Conservation (phyloP, 2,329 filamentous ascomycete species). For the Albophoma yamanashiensis region DNA sequence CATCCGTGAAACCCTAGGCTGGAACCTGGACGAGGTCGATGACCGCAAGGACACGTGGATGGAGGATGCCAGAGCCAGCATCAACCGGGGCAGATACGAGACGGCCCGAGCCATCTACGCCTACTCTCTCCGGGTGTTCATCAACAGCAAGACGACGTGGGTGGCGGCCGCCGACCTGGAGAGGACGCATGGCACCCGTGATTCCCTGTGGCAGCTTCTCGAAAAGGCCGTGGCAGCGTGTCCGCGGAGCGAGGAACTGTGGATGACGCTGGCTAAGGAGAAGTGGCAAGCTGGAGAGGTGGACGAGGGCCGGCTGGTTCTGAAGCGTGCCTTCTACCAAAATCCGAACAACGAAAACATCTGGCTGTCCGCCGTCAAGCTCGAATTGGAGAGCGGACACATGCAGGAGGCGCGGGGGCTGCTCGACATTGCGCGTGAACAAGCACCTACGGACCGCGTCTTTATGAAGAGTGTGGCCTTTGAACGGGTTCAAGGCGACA, state of each 20-base stretch:
- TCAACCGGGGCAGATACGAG: constrained; percentile 71
- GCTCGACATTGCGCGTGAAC: constrained; percentile 69
- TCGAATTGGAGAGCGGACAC: constrained; percentile 84
- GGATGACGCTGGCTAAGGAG: constrained; percentile 93
- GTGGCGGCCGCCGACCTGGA: constrained; percentile 85
- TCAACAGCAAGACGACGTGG: constrained; percentile 81
- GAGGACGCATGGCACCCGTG: constrained; percentile 75
- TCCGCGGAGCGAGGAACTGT: constrained; percentile 80
- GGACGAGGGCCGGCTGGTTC: constrained; percentile 73
- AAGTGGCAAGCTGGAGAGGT: constrained; percentile 85
- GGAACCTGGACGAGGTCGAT: constrained; percentile 89
- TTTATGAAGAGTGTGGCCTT: constrained; percentile 96
- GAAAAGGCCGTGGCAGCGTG: constrained; percentile 93
- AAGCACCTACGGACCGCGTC: constrained; percentile 89
- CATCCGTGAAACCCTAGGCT: constrained; percentile 85
- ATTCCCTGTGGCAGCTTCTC: constrained; percentile 72
- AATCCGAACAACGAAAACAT: constrained; percentile 97
- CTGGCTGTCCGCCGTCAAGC: constrained; percentile 90
- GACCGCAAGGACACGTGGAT: constrained; percentile 94
- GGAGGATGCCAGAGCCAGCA: constrained; percentile 79
- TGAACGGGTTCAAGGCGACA: constrained; percentile 73
- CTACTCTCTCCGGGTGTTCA: constrained; percentile 81
- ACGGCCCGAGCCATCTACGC: constrained; percentile 91
- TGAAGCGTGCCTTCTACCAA: constrained; percentile 85
- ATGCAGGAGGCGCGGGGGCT: constrained; percentile 73